These are phyloP conservation scores for Mycena indigotica DNA, from an alignment of 768 basidiomycete genomes.

Conservation along the genomic window DNA sequence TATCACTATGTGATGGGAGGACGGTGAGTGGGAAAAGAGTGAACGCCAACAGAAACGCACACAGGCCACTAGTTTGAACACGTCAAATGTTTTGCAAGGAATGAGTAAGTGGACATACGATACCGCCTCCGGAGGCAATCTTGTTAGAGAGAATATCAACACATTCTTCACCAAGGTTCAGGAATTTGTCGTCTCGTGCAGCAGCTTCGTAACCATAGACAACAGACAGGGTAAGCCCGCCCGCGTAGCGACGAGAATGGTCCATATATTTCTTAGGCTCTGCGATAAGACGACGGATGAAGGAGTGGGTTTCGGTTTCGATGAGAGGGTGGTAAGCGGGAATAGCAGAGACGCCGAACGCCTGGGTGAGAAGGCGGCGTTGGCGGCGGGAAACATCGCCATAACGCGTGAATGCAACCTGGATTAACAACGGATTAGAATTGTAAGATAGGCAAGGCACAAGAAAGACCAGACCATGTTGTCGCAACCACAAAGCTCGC, in stretches of 20 bases:
- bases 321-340: conserved; percentile 61
- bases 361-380: conserved; percentile 66
- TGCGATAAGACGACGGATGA: conserved; percentile 57
- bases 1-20: conserved; percentile 19
- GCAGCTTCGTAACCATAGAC: conserved; percentile 48
- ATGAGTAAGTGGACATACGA: conserved; percentile 47
- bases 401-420: conserved; percentile 70
- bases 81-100: conserved; percentile 27
- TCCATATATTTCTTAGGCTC: conserved; percentile 39
- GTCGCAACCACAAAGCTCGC: conserved; percentile 74
- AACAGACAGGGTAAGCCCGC: conserved; percentile 30
- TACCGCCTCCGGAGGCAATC: conserved; percentile 45
- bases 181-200: conserved; percentile 41
- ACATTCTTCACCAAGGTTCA: conserved; percentile 46
- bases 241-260: conserved; percentile 52
- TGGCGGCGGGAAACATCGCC: conserved; percentile 65
- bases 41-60: conserved; percentile 5
- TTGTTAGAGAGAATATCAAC: conserved; percentile 44
- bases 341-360: conserved; percentile 56
- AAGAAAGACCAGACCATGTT: conserved; percentile 52
- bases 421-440: conserved; percentile 1
- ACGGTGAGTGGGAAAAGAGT: neutral
- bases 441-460: conserved; percentile 2
- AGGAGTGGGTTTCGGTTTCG: conserved; percentile 54
- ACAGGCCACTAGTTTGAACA: conserved; percentile 11